These are phyloP conservation scores for Phytopythium ostracodes DNA, from an alignment of 352 stramenopile species.

Conservation along the genomic window DNA sequence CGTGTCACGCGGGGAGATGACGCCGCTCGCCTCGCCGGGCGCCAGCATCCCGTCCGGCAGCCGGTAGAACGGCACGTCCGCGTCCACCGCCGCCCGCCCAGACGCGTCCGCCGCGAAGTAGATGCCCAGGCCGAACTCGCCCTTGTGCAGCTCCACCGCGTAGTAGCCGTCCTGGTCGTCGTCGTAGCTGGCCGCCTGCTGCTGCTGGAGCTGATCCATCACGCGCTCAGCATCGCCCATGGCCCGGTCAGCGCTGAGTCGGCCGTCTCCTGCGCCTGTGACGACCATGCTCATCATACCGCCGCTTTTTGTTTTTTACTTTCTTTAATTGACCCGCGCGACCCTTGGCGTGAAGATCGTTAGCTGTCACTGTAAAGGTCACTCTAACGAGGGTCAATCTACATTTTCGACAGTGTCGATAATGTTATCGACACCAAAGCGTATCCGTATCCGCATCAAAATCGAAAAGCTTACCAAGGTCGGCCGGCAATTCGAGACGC, in stretches of 20 bases:
- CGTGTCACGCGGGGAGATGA: conserved; percentile 42
- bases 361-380: neutral
- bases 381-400: neutral
- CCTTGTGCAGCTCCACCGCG: conserved; percentile 50
- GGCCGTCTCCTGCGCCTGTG: neutral
- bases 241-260: neutral
- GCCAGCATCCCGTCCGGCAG: conserved; percentile 43
- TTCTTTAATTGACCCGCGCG: neutral
- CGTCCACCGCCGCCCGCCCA: conserved; percentile 49
- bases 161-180: conserved; percentile 13
- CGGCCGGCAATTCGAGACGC: too few relatives aligned
- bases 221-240: neutral
- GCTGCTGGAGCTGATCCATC: neutral
- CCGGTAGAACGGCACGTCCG: conserved; percentile 58
- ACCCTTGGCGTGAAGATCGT: neutral
- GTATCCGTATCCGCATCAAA: neutral
- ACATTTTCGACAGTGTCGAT: neutral
- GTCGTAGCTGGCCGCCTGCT: neutral
- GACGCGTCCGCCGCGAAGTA: conserved; percentile 42
- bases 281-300: neutral
- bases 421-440: neutral
- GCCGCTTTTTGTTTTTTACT: neutral
- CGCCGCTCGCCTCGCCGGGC: conserved; percentile 52
- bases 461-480: too few relatives aligned
- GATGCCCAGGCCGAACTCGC: conserved; percentile 62